These are phyloP conservation scores for Malassezia globosa DNA, from an alignment of 1,284 basidiomycete genomes.

Conservation along the genomic window DNA sequence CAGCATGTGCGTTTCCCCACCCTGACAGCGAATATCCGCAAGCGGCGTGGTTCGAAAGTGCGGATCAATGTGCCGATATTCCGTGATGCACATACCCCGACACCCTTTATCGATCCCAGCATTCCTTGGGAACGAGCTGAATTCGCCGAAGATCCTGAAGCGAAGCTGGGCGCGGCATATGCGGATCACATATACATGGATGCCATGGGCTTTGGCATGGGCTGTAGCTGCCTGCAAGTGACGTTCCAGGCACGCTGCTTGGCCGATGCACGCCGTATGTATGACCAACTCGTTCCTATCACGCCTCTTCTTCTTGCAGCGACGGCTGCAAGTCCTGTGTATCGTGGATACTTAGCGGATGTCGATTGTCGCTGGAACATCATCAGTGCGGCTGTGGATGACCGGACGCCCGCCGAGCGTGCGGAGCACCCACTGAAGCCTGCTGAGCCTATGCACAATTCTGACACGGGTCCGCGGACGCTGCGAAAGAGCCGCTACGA, in stretches of 20 bases:
- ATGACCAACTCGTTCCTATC: conserved; percentile 85
- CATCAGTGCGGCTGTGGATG: conserved; percentile 90
- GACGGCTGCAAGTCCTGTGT: conserved; percentile 84
- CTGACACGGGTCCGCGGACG: conserved; percentile 32
- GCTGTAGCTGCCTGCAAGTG: conserved; percentile 91
- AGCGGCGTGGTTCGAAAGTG: conserved; percentile 80
- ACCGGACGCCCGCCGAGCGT: conserved; percentile 85
- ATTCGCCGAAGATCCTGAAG: conserved; percentile 75
- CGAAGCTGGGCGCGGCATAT: conserved; percentile 68
- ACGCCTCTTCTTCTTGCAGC: conserved; percentile 92
- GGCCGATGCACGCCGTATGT: conserved; percentile 76
- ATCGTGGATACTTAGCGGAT: conserved; percentile 85
- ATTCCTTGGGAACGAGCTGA: conserved; percentile 71
- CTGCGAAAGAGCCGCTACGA: conserved; percentile 97
- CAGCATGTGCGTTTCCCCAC: conserved; percentile 97
- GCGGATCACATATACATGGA: conserved; percentile 93
- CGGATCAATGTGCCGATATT: conserved; percentile 91
- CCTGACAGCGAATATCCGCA: conserved; percentile 85
- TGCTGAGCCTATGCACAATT: conserved; percentile 1
- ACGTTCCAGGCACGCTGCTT: conserved; percentile 96
- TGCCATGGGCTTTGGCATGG: conserved; percentile 99
- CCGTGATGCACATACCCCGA: conserved; percentile 73
- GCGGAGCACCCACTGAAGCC: conserved; percentile 53
- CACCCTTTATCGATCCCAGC: conserved; percentile 77
- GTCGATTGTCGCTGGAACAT: conserved; percentile 98